Evolutionary conservation across 1,284 basidiomycete genomes (phyloP).

Genomic region (Melampsora occidentalis): DNA sequence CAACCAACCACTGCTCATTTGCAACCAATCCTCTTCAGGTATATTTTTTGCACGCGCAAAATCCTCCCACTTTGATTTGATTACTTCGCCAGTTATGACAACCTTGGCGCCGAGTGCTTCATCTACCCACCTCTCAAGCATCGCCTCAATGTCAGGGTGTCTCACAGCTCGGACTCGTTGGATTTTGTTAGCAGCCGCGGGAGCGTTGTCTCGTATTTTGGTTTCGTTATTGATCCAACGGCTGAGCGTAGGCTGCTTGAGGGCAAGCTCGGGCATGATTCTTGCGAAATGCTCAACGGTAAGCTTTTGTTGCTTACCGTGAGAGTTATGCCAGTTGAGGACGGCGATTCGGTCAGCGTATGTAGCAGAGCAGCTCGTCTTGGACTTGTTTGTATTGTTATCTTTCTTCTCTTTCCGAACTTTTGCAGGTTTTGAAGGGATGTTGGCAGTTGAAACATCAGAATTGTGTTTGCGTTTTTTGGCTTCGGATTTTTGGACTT

Average conservation of each 20-base stretch:
- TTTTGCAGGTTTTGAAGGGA: neutral
- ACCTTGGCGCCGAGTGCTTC: neutral
- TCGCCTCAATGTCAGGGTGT: neutral
- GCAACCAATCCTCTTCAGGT: neutral
- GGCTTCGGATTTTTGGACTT: neutral
- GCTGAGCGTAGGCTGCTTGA: neutral
- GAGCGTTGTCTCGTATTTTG: neutral
- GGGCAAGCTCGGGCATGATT: neutral
- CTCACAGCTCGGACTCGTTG: neutral
- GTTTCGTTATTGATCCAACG: neutral
- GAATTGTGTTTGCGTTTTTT: neutral
- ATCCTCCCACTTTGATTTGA: neutral
- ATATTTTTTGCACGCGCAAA: neutral
- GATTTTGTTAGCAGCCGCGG: neutral
- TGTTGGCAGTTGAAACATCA: neutral
- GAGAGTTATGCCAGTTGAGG: neutral
- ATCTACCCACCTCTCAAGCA: neutral
- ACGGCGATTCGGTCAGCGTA: neutral
- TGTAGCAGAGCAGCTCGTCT: neutral
- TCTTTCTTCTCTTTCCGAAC: neutral
- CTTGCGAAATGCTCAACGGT: neutral
- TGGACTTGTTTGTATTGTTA: neutral
- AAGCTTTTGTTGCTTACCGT: neutral
- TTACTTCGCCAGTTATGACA: neutral
- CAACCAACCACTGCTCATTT: constrained; percentile 2